These are phyloP conservation scores for Pyrenophora graminea DNA, from an alignment of 2,329 filamentous ascomycete species.

Conservation along the genomic window DNA sequence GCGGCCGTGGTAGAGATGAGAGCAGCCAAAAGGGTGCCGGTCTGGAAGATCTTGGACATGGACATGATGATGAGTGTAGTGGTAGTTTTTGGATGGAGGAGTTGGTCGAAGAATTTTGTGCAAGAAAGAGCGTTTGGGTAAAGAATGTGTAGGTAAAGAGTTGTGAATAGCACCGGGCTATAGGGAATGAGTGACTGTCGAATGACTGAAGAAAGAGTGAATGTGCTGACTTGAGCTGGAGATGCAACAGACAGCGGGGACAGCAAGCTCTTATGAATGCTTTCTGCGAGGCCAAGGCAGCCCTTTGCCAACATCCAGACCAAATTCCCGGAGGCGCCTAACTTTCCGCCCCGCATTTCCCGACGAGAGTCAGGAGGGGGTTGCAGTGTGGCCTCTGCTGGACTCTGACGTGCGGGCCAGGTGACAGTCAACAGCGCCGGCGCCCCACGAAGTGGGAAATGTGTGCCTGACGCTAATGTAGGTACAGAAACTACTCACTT, in stretches of 20 bases:
- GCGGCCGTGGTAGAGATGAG: slow-evolving; percentile 29
- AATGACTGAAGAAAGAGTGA: slow-evolving; percentile 33
- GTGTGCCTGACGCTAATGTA: slow-evolving; percentile 25
- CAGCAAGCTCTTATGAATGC: slow-evolving; percentile 23
- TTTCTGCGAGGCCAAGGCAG: not conserved
- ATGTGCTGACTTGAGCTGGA: slow-evolving; percentile 18
- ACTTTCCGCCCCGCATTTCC: slow-evolving; percentile 13
- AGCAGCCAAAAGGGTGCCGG: slow-evolving; percentile 33
- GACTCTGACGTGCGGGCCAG: slow-evolving; percentile 6
- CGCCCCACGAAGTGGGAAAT: slow-evolving; percentile 13
- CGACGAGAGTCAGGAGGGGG: slow-evolving; percentile 8
- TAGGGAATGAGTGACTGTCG: slow-evolving; percentile 30
- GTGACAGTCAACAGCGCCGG: slow-evolving; percentile 1
- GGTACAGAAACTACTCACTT: slow-evolving; percentile 17
- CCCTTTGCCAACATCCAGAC: slow-evolving; percentile 4
- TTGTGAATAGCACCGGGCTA: slow-evolving; percentile 38
- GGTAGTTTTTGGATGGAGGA: not conserved
- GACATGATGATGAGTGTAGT: slow-evolving; percentile 14
- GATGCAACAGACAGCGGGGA: slow-evolving; percentile 9
- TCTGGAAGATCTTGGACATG: slow-evolving; percentile 35
- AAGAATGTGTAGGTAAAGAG: slow-evolving; percentile 18
- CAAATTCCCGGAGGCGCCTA: slow-evolving; percentile 9
- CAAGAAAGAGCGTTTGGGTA: slow-evolving; percentile 3
- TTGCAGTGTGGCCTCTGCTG: slow-evolving; percentile 15
- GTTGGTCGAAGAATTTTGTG: too few relatives aligned